These are phyloP conservation scores for Thraustochytrium striatum DNA, from an alignment of 352 stramenopile genomes.

Conservation along the genomic window DNA sequence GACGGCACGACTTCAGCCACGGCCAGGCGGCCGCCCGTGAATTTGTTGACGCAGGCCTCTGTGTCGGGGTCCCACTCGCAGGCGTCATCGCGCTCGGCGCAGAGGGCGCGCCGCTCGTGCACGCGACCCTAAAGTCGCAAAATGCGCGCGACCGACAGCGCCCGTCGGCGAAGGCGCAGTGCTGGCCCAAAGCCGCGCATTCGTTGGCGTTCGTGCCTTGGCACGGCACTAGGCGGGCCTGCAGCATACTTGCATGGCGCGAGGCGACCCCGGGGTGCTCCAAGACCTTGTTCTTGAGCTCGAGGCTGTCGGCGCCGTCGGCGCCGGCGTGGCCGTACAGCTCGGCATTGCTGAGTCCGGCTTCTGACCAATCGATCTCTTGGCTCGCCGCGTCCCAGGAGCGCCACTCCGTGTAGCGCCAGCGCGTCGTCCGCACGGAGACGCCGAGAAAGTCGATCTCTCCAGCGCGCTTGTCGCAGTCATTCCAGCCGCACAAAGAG, in stretches of 20 bases:
- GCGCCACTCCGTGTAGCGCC: constrained; percentile 49
- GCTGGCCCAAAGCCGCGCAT: not conserved
- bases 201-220: not conserved
- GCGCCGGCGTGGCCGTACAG: constrained; percentile 24
- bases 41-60: not conserved
- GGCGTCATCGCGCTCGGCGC: not conserved
- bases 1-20: not conserved
- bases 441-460: constrained; percentile 41
- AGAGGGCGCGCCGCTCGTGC: not conserved
- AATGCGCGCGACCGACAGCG: not conserved
- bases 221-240: constrained; percentile 14
- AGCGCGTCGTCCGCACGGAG: constrained; percentile 12
- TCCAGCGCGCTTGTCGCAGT: not conserved
- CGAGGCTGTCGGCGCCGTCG: not conserved
- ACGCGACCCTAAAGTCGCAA: constrained; percentile 12
- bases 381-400: not conserved
- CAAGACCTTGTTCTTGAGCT: constrained; percentile 3
- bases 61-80: constrained; percentile 11
- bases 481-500: not conserved
- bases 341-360: not conserved
- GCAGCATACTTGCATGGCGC: not conserved
- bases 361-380: not conserved
- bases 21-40: not conserved
- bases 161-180: constrained; percentile 1
- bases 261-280: not conserved